Evolutionary conservation across 1,284 basidiomycete species (phyloP).

Genomic region (Malassezia japonica): DNA sequence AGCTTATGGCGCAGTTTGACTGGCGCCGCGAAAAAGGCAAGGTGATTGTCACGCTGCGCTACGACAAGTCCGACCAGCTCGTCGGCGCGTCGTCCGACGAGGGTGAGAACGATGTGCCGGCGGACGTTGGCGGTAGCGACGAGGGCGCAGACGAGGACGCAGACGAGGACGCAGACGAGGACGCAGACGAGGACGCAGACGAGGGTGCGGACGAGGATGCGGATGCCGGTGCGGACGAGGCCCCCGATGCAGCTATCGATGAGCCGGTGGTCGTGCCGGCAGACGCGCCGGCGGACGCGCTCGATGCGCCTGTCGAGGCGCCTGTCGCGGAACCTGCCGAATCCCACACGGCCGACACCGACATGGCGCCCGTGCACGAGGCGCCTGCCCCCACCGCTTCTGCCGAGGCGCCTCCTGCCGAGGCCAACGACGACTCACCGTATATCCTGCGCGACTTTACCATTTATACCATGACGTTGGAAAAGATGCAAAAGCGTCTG

Average conservation of each 20-base stretch:
- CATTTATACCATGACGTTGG: constrained; percentile 54
- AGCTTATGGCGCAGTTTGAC: constrained; percentile 45
- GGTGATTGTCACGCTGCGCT: constrained; percentile 58
- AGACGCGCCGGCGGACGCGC: too few species aligned
- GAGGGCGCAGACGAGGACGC: background rate
- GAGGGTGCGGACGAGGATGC: background rate
- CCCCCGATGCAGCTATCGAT: background rate
- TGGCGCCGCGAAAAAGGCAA: constrained; percentile 36
- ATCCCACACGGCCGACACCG: background rate
- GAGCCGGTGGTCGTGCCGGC: too few species aligned
- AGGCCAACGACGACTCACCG: constrained; percentile 5
- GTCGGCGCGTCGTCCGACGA: constrained; percentile 6
- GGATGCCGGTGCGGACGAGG: background rate
- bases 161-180: too few species aligned
- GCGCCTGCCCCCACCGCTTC: background rate
- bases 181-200: background rate
- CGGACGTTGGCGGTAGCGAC: background rate
- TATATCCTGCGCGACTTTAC: constrained; percentile 31
- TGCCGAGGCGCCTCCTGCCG: background rate
- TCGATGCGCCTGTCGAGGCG: background rate
- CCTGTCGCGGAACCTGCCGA: background rate
- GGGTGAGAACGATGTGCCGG: background rate
- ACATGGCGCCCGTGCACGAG: background rate
- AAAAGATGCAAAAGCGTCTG: constrained; percentile 76
- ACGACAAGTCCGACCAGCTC: constrained; percentile 58